phyloP scores from a whole-genome alignment of 1,284 basidiomycete species.

The Cerrena zonata region DNA sequence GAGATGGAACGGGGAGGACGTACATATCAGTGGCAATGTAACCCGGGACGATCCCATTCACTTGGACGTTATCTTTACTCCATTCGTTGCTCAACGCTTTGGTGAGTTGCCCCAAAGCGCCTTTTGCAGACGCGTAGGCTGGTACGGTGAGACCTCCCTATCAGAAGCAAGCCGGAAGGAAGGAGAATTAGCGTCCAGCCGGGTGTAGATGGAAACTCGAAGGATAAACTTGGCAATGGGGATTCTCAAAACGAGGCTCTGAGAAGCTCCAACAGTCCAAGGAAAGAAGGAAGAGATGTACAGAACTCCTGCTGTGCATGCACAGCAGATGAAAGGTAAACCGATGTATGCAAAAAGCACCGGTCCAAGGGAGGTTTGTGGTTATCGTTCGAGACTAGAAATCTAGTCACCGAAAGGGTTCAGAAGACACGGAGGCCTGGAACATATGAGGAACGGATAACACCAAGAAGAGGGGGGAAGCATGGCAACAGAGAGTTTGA shows the following conservation, averaged over 20 bases:
- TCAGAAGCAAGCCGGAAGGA: background rate
- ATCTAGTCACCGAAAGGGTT: too few relatives aligned
- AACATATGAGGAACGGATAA: too few relatives aligned
- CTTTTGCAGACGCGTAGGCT: constrained; percentile 89
- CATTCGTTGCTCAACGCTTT: constrained; percentile 76
- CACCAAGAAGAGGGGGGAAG: too few relatives aligned
- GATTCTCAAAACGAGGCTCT: background rate
- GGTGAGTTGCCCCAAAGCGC: constrained; percentile 78
- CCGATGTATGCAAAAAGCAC: too few relatives aligned
- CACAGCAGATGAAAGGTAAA: too few relatives aligned
- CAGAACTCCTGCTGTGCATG: background rate
- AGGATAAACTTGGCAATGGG: background rate
- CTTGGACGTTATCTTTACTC: constrained; percentile 80
- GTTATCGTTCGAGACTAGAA: too few relatives aligned
- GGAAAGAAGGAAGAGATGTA: background rate
- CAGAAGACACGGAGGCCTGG: too few relatives aligned
- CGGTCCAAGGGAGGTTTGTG: too few relatives aligned
- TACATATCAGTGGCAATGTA: constrained; percentile 90
- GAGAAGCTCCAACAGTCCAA: background rate
- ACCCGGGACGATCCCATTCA: constrained; percentile 87
- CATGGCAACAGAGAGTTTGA: too few relatives aligned
- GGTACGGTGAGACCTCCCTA: constrained; percentile 74
- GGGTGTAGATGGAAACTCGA: background rate
- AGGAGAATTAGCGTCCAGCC: background rate
- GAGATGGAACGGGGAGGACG: constrained; percentile 23